A percentile compares a stretch with the other conserved stretches of the same genome.
Conservation (phyloP, 768 basidiomycete species). For the Rubroboletus satanas region DNA sequence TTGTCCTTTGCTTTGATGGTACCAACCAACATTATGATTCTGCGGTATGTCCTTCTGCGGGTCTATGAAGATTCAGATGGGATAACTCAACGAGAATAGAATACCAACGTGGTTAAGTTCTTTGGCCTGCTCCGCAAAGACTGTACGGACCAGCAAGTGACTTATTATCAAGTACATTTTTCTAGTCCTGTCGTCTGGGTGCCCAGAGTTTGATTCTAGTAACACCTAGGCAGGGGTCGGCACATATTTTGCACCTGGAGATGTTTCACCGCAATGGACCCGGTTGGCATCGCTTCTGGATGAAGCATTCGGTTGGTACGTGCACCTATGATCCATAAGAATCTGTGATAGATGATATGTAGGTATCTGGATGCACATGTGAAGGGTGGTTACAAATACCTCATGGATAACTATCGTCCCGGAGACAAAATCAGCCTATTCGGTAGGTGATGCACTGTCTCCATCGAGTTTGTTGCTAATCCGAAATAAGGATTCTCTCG, state of each 20-base stretch:
- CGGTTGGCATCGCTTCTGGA: conserved; percentile 63
- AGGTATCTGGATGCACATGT: conserved; percentile 74
- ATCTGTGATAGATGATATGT: not conserved
- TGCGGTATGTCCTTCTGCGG: conserved; percentile 33
- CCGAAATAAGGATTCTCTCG: conserved; percentile 64
- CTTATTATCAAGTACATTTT: conserved; percentile 64
- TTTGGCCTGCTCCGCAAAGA: conserved; percentile 65
- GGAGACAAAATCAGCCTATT: conserved; percentile 77
- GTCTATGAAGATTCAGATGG: not conserved
- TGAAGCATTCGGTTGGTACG: conserved; percentile 68
- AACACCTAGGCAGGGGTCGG: conserved; percentile 43
- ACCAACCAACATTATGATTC: conserved; percentile 51
- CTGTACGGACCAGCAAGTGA: conserved; percentile 46
- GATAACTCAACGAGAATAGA: conserved; percentile 29
- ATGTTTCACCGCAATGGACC: conserved; percentile 57
- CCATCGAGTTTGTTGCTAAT: conserved; percentile 11
- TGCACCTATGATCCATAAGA: not conserved
- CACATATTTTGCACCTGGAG: conserved; percentile 56
- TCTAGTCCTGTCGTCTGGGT: not conserved
- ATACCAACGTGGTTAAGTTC: conserved; percentile 70
- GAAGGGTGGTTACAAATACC: conserved; percentile 68
- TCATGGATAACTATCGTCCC: conserved; percentile 72
- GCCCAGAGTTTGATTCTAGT: not conserved
- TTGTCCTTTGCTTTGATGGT: conserved; percentile 71
- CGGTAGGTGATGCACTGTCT: conserved; percentile 36